These are phyloP conservation scores for Leonotis leonurus DNA, from an alignment of 257 asterid genomes.

Conservation along the genomic window DNA sequence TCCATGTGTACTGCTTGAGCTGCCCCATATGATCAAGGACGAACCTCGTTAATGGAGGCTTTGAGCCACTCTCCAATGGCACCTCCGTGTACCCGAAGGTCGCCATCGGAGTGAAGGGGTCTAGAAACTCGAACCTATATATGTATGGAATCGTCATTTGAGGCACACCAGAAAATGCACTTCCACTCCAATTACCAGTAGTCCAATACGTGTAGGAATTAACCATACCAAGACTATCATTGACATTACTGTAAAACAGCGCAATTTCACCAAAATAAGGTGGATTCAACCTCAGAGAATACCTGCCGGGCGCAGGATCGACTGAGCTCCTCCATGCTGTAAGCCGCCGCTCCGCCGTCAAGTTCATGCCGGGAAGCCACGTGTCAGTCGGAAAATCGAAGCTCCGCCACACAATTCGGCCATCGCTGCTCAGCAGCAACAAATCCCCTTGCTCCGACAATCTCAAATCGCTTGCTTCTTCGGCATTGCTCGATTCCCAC, in stretches of 20 bases:
- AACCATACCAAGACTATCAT: slow-evolving; percentile 10
- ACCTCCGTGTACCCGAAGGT: slow-evolving; percentile 63
- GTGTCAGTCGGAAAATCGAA: slow-evolving; percentile 77
- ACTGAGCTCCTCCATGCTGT: slow-evolving; percentile 59
- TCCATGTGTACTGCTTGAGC: slow-evolving; percentile 68
- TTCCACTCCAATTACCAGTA: slow-evolving; percentile 69
- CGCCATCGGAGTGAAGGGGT: slow-evolving; percentile 60
- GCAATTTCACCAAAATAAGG: slow-evolving; percentile 62
- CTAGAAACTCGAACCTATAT: slow-evolving; percentile 42
- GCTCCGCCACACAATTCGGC: slow-evolving; percentile 60
- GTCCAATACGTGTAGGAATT: slow-evolving; percentile 44
- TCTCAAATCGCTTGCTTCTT: slow-evolving; percentile 33
- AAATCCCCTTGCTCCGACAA: slow-evolving; percentile 62
- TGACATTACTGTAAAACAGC: slow-evolving; percentile 31
- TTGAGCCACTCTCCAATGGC: slow-evolving; percentile 40
- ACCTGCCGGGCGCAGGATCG: slow-evolving; percentile 66
- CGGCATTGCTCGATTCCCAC: slow-evolving; percentile 51
- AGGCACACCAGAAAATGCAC: slow-evolving; percentile 59
- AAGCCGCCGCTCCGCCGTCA: slow-evolving; percentile 40
- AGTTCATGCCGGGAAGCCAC: slow-evolving; percentile 74
- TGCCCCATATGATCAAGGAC: slow-evolving; percentile 52
- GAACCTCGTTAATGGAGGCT: slow-evolving; percentile 66
- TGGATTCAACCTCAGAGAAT: slow-evolving; percentile 49
- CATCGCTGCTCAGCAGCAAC: slow-evolving; percentile 31
- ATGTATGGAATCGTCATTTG: slow-evolving; percentile 72